These are phyloP conservation scores for Xylaria arbuscula DNA, from an alignment of 2,329 filamentous ascomycete genomes.

Conservation along the genomic window DNA sequence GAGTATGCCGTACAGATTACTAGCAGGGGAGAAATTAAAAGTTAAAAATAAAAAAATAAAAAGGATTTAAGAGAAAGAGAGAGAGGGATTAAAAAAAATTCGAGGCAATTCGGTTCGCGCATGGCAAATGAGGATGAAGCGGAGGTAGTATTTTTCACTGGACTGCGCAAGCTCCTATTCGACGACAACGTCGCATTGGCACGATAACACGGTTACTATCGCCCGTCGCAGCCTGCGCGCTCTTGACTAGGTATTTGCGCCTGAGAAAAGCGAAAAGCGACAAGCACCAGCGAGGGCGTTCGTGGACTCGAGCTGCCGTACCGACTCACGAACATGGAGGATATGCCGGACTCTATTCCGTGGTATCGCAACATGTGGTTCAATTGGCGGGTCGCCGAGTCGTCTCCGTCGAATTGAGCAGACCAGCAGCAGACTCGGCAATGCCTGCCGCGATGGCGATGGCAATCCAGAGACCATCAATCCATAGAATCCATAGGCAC, in stretches of 20 bases:
- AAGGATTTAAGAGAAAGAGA: background rate
- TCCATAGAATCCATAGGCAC: background rate
- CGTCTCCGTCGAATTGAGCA: constrained; percentile 11
- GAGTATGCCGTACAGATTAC: constrained; percentile 20
- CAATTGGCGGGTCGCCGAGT: constrained; percentile 33
- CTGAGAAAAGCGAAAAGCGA: constrained; percentile 24
- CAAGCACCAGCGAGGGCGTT: constrained; percentile 21
- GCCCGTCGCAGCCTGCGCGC: constrained; percentile 14
- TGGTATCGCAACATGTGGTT: constrained; percentile 21
- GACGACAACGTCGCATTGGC: constrained; percentile 32
- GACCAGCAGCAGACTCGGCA: constrained; percentile 21
- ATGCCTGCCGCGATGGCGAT: constrained; percentile 20
- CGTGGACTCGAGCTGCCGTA: constrained; percentile 16
- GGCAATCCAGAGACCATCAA: constrained; percentile 6
- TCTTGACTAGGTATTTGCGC: constrained; percentile 13
- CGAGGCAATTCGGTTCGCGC: constrained; percentile 10
- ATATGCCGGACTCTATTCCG: constrained; percentile 26
- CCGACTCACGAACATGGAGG: constrained; percentile 10
- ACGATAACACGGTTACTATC: constrained; percentile 21
- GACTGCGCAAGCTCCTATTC: constrained; percentile 23
- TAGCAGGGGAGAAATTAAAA: background rate
- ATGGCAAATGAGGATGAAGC: constrained; percentile 29
- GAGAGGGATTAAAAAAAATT: background rate
- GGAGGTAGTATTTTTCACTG: constrained; percentile 30
- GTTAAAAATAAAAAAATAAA: background rate